Percentiles rank a stretch among this genome's conserved stretches.
phyloP scores from a whole-genome alignment of 1,139 yeast genomes.

The Geotrichum europaeum region DNA sequence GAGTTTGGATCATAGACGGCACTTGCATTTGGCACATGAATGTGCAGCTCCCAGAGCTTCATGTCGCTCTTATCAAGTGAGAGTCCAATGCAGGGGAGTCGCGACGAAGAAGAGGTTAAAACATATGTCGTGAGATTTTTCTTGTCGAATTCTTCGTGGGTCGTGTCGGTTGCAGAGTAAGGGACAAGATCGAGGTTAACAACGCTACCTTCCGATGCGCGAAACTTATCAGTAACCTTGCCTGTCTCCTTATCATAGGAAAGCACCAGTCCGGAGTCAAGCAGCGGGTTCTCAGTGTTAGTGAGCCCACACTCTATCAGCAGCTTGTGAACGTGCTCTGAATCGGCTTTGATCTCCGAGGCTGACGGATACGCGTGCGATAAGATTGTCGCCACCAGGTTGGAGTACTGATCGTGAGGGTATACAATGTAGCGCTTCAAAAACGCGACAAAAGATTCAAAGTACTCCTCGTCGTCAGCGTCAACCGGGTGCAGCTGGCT shows the following conservation, averaged over 20 bases:
- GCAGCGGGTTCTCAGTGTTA: slow-evolving; percentile 9
- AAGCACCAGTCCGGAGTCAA: slow-evolving; percentile 15
- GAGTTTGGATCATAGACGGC: slow-evolving; percentile 10
- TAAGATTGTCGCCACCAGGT: slow-evolving; percentile 18
- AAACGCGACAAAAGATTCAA: slow-evolving; percentile 15
- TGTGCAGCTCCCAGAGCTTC: slow-evolving; percentile 2
- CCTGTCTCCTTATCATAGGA: not conserved
- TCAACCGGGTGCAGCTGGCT: not conserved
- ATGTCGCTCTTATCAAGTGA: slow-evolving; percentile 12
- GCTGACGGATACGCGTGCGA: not conserved
- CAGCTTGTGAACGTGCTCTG: slow-evolving; percentile 13
- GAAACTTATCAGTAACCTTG: slow-evolving; percentile 7
- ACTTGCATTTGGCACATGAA: slow-evolving; percentile 16
- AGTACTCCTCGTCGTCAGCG: not conserved
- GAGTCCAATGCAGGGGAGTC: not conserved
- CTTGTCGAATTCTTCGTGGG: slow-evolving; percentile 3
- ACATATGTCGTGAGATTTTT: not conserved
- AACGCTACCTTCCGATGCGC: not conserved
- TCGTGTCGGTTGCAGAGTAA: not conserved
- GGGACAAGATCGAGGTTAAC: slow-evolving; percentile 1
- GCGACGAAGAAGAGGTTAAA: not conserved
- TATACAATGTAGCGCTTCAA: slow-evolving; percentile 22
- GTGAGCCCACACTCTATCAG: slow-evolving; percentile 11
- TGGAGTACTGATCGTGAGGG: slow-evolving; percentile 24
- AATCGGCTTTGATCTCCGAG: not conserved